These are phyloP conservation scores for Monosporascus ibericus DNA, from an alignment of 2,329 filamentous ascomycete genomes.

Conservation along the genomic window DNA sequence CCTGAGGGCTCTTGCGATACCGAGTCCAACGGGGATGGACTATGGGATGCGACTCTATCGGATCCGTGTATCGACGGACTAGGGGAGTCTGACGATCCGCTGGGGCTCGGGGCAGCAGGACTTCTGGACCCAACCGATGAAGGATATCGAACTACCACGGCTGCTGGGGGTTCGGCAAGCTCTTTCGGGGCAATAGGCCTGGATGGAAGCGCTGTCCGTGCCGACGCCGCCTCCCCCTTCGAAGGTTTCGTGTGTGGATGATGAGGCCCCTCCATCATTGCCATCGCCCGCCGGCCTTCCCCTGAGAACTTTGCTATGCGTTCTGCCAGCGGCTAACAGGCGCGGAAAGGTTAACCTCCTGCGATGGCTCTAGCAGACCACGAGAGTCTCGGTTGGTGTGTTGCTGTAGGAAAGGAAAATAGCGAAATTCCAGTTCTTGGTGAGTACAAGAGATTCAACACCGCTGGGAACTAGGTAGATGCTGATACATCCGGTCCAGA, in stretches of 20 bases:
- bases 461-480: not conserved
- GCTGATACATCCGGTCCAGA: not conserved
- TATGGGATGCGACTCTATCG: constrained; percentile 23
- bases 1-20: constrained; percentile 13
- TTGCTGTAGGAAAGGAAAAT: not conserved
- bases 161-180: constrained; percentile 15
- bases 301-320: not conserved
- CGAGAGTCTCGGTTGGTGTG: not conserved
- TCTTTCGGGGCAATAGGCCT: constrained; percentile 21
- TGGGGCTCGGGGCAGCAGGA: constrained; percentile 18
- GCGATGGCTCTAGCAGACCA: not conserved
- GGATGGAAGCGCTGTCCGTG: constrained; percentile 23
- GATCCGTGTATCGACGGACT: constrained; percentile 24
- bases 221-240: constrained; percentile 17
- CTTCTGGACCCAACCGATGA: constrained; percentile 19
- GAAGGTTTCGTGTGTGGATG: constrained; percentile 13
- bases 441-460: not conserved
- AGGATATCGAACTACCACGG: constrained; percentile 11
- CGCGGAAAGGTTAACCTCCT: not conserved
- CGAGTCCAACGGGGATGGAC: constrained; percentile 24
- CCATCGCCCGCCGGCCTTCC: constrained; percentile 5
- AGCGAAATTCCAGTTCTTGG: not conserved
- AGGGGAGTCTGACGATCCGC: constrained; percentile 18
- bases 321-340: not conserved
- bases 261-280: constrained; percentile 19